Base-by-base conservation (phyloP, 2,329 filamentous ascomycete species). In the Metarhizium brunneum region DNA sequence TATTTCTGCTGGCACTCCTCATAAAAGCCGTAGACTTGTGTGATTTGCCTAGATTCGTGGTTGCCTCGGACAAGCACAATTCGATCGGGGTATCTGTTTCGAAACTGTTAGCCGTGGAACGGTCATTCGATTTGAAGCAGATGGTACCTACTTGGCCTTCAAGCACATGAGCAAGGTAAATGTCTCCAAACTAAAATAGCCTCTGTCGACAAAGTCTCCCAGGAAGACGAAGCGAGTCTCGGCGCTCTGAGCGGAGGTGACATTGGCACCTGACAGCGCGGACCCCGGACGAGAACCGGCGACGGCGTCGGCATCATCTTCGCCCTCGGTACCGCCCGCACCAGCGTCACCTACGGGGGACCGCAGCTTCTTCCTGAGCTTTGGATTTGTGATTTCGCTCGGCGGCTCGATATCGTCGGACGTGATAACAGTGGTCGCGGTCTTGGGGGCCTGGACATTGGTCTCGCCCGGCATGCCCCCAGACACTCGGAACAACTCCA, bases 1-100 rank as follows among this genome's bases (percentile, higher is more conserved):
- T 99, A 99, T 73, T 99, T 99, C 65, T 94, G 88, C 55, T 91
- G 91, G 72, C 94, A 99, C 71, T 99, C 94, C 58, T 95, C 96
- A 73, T 99, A 99, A 73, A 99, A 99, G 54, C 94, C 94, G 71
- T 99, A 99, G 25, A 95, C 96, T 68, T 99, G 94, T 8, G 94
- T 99, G 60, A 99, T 95, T 66, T 95, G 94, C 60, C 94, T 86
- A 30, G 91, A 96, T 73, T 99, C 94, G 75, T 99, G 94, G 72
- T 99, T 99, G 60, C 94, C 94, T 62, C 94, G 89, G 62, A 99
- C 96, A 10, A 99, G 85, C 66, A 97, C 91, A 54, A 99, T 95
- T 63, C 92, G 86, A 63, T 95, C 86, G 6, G 94, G 94, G 73
- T 97, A 99, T 76, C 94, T 92, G 60, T 30, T 11, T 7, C 8